A percentile compares a stretch with the other conserved stretches of the same genome.
Evolutionary conservation across 2,329 filamentous ascomycete species (phyloP).

Genomic region (Diaporthe sp.): DNA sequence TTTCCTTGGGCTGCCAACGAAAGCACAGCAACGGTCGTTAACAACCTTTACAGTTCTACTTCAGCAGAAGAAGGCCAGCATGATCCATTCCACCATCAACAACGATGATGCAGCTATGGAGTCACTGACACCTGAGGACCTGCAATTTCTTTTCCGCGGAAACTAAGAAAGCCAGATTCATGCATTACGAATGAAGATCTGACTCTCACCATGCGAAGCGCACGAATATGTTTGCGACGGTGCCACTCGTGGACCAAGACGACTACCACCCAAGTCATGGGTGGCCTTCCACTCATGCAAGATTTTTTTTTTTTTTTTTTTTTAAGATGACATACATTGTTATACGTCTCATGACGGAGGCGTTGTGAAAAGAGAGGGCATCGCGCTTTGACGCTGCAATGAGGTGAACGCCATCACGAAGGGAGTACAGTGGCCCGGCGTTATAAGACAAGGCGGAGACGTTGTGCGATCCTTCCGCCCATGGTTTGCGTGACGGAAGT

Average conservation of each 20-base stretch:
- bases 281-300: not conserved
- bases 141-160: conserved; percentile 96
- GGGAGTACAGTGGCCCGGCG: not conserved
- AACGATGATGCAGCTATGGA: conserved; percentile 92
- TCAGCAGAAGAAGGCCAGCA: conserved; percentile 98
- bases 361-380: not conserved
- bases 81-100: conserved; percentile 98
- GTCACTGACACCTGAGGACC: conserved; percentile 87
- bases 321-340: not conserved
- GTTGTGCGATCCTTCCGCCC: not conserved
- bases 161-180: conserved; percentile 41
- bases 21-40: not conserved
- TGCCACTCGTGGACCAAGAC: not conserved
- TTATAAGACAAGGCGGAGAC: not conserved
- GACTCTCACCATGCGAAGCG: not conserved
- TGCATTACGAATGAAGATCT: not conserved
- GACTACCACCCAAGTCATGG: not conserved
- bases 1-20: not conserved
- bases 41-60: conserved; percentile 69
- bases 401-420: not conserved
- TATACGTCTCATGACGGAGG: conserved; percentile 4
- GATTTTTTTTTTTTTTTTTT: not conserved
- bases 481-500: not conserved
- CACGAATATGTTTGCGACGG: not conserved
- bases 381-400: not conserved